Evolutionary conservation across 2,329 filamentous ascomycete species (phyloP), one percentile per base, ranked within the genome.

Genomic region (Calonectria hongkongensis): DNA sequence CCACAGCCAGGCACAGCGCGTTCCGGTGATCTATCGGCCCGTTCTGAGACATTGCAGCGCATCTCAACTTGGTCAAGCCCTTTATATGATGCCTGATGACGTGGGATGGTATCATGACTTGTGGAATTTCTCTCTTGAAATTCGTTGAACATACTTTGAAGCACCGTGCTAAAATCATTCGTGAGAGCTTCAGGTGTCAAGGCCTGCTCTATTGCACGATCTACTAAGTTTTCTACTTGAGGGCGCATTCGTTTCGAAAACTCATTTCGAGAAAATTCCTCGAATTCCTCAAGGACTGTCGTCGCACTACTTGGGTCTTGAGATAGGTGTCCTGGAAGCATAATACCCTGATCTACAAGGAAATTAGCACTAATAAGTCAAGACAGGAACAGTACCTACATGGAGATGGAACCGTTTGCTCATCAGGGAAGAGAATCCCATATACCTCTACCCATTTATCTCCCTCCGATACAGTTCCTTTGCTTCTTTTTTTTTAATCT

Each of bases 371-470:
- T 1, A 25, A 1, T 4, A 15, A 41, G 6, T 58, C 28, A 48
- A 56, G 25, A 54, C 3, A 12, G 13, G 13, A 27, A 12, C 21
- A 27, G 33, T 30, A 28, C 73, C 69, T 72, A 76, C 75, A 76
- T 5, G 73, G 75, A 0, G 75, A 73, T 16, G 74, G 71, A 39
- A 69, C 33, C 7, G n/a, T 27, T 9, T 62, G 43, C 18, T 68
- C 73, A 10, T 33, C 28, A 6, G 74, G 74, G 33, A 76, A 76
- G n/a, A 76, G 68, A 56, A 76, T 70, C 21, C 43, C 67, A 21
- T 76, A 76, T 3, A 71, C 66, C 2, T 73, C 66, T 2, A 43
- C 50, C 75, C 75, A 76, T 66, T 74, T 76, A 2, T 76, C 51
- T 25, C 75, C 70, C 36, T 76, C 65, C 18, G 65, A 45, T 12